These are phyloP conservation scores for Boletus speciosus DNA, from an alignment of 768 basidiomycete genomes.

Conservation along the genomic window DNA sequence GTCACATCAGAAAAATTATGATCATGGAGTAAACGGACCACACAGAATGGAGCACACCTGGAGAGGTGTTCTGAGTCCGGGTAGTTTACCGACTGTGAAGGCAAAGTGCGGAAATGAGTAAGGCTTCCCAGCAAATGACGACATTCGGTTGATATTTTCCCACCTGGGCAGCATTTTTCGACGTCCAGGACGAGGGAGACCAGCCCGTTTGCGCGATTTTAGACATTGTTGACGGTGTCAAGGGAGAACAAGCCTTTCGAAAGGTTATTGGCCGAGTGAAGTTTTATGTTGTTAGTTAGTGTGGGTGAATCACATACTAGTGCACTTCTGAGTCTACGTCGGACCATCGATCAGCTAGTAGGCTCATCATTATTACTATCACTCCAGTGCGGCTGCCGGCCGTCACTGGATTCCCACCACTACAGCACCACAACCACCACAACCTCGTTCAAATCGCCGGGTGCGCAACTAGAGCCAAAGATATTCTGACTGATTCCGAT, in stretches of 20 bases:
- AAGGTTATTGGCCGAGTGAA: not conserved
- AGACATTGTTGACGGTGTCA: slow-evolving; percentile 5
- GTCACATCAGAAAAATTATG: slow-evolving; percentile 26
- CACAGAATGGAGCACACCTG: slow-evolving; percentile 38
- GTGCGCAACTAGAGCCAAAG: not conserved
- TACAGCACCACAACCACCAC: no score
- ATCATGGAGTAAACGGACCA: not conserved
- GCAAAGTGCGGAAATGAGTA: not conserved
- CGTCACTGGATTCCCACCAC: not conserved
- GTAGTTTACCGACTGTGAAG: slow-evolving; percentile 62
- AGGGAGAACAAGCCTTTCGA: not conserved
- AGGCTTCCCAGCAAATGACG: not conserved
- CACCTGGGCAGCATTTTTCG: slow-evolving; percentile 74
- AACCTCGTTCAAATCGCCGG: not conserved
- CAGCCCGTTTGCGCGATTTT: slow-evolving; percentile 37
- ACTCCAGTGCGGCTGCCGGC: not conserved
- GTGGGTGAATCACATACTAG: not conserved
- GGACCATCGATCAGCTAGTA: not conserved
- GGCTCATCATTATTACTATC: not conserved
- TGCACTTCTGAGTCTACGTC: not conserved
- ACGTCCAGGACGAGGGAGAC: slow-evolving; percentile 79
- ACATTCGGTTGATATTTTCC: slow-evolving; percentile 5
- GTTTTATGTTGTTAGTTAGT: not conserved
- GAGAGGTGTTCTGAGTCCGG: slow-evolving; percentile 59
- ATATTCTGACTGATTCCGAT: not conserved